These are phyloP conservation scores for Fusarium napiforme DNA, from an alignment of 2,329 filamentous ascomycete species.

Conservation along the genomic window DNA sequence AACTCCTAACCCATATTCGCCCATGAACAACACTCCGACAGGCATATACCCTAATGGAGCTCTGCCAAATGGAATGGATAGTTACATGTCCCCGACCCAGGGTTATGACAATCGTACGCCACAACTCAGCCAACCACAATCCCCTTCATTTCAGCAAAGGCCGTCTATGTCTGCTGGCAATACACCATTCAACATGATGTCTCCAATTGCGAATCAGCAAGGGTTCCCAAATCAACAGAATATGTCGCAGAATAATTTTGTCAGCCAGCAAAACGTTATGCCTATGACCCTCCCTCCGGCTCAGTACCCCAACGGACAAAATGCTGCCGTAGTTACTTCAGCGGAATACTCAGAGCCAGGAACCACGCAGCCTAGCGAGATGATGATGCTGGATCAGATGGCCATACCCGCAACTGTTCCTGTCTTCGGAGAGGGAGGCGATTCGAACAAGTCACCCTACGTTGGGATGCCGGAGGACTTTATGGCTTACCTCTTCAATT, in stretches of 20 bases:
- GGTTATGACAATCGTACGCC: slow-evolving; percentile 47
- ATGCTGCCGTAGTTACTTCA: slow-evolving; percentile 46
- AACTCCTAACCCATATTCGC: slow-evolving; percentile 59
- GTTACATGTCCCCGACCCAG: slow-evolving; percentile 55
- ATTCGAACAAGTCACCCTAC: slow-evolving; percentile 85
- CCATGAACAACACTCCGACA: slow-evolving; percentile 58
- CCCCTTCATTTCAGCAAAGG: slow-evolving; percentile 56
- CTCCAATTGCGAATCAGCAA: slow-evolving; percentile 62
- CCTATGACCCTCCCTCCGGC: slow-evolving; percentile 72
- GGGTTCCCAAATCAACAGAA: slow-evolving; percentile 60
- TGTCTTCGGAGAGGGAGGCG: slow-evolving; percentile 85
- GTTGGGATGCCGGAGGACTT: slow-evolving; percentile 87
- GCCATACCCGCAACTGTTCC: slow-evolving; percentile 76
- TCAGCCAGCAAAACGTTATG: slow-evolving; percentile 70
- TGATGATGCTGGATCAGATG: slow-evolving; percentile 72
- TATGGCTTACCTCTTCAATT: slow-evolving; percentile 83
- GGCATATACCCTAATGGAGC: slow-evolving; percentile 42
- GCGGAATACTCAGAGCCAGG: slow-evolving; percentile 60
- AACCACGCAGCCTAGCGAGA: slow-evolving; percentile 60
- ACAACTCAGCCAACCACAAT: slow-evolving; percentile 45
- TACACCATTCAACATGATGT: slow-evolving; percentile 63
- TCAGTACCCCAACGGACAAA: slow-evolving; percentile 58
- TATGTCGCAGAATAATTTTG: slow-evolving; percentile 63
- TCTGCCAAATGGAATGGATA: slow-evolving; percentile 52
- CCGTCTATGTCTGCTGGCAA: slow-evolving; percentile 60